Base-by-base conservation (phyloP, 1,284 basidiomycete species). In the Ustilago crameri region DNA sequence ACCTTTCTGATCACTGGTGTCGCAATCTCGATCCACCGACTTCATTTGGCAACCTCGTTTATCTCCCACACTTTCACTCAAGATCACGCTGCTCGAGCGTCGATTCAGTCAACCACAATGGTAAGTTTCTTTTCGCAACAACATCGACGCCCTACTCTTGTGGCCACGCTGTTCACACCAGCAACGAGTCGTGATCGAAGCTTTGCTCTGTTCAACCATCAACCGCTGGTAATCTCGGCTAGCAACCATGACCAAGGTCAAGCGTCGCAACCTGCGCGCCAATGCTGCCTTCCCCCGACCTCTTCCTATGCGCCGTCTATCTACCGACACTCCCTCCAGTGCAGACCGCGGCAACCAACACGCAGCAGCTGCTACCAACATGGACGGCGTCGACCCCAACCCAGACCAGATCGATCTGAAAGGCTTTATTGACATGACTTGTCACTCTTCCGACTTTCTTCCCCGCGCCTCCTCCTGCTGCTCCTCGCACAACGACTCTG, bases 391-490 rank as follows among this genome's bases (percentile, higher is more conserved):
- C 30, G 12, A 30, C 7, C 30, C 30, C 30, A 30, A 30, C 30
- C 5, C 30, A 30, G 30, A 41, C 15, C 64, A 60, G 27, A 49
- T 67, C 24, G 50, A 67, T 32, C 50, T 67, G 22, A 30, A 47
- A 44, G 43, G 48, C 3, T 67, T 67, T 41, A 54, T 68, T 63
- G 65, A 62, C 65, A 50, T 63, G 44, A 47, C 51, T 47, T 52
- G 48, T 20, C 59, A 55, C 22, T 65, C 52, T 48, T 24, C 56
- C 50, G 44, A 57, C 12, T 52, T 30, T 68, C 8, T 49, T 67
- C 37, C 3, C 42, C 42, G 37, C 50, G 17, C 24, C 46, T 30
- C 22, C n/a, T 41, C 14, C 54, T 35, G 26, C n/a, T n/a, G n/a
- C 37, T 20, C 42, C 51, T 32, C 23, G 14, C 52, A 18, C 49